phyloP scores from a whole-genome alignment of 2,329 filamentous ascomycete species.

The Fusarium ramigenum region DNA sequence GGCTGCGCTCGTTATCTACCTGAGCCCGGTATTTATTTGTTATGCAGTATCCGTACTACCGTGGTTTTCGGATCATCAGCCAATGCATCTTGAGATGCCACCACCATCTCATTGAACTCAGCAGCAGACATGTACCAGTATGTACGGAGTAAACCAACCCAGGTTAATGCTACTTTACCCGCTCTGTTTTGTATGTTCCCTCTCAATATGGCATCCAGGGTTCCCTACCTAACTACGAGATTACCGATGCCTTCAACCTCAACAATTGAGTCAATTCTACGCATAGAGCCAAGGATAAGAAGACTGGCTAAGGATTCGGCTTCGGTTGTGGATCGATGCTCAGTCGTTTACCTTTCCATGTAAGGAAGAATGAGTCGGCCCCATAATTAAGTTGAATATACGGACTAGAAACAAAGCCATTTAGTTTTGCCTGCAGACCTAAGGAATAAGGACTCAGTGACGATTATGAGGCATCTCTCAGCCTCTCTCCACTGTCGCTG shows the following conservation, averaged over 20 bases:
- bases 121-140: conserved; percentile 2
- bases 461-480: conserved; percentile 4
- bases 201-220: not conserved
- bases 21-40: not conserved
- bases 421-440: conserved; percentile 1
- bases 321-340: not conserved
- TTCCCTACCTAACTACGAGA: not conserved
- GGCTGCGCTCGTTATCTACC: not conserved
- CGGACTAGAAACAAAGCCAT: not conserved
- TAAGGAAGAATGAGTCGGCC: not conserved
- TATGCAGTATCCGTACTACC: not conserved
- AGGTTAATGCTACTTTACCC: conserved; percentile 37
- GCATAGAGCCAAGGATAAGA: not conserved
- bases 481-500: not conserved
- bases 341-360: not conserved
- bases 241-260: not conserved
- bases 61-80: not conserved
- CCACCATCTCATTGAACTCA: conserved; percentile 11
- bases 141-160: not conserved
- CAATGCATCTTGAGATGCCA: conserved; percentile 12
- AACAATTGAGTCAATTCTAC: not conserved
- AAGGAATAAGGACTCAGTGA: conserved; percentile 12
- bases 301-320: not conserved
- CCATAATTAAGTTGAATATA: not conserved
- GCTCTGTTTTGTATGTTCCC: conserved; percentile 23